Conservation (phyloP, 2,329 filamentous ascomycete genomes). For the Botrytis porri region DNA sequence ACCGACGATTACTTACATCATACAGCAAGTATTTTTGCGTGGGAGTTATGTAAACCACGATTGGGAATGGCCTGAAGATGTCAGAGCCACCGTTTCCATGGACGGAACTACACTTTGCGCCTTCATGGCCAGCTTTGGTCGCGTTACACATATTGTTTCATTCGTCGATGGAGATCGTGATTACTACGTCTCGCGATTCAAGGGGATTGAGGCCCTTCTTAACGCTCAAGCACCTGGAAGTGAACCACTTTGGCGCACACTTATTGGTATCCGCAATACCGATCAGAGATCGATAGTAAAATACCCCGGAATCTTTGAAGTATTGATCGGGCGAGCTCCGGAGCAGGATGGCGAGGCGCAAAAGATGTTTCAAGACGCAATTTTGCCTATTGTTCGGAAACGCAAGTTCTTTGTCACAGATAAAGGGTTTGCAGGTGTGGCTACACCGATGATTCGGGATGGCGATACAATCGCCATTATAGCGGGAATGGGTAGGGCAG, state of each 20-base stretch:
- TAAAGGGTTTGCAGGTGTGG: neutral
- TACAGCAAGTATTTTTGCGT: conserved; percentile 13
- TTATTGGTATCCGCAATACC: conserved; percentile 12
- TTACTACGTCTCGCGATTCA: neutral
- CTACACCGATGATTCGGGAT: conserved; percentile 3
- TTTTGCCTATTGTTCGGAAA: neutral
- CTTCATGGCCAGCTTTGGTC: neutral
- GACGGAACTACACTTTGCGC: neutral
- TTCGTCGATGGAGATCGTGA: conserved; percentile 2
- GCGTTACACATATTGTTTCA: conserved; percentile 2
- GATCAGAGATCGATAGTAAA: neutral
- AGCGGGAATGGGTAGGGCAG: neutral
- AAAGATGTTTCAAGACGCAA: conserved; percentile 8
- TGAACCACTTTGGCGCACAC: conserved; percentile 1
- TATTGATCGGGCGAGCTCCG: neutral
- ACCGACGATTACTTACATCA: conserved; percentile 17
- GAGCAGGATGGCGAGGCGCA: conserved; percentile 1
- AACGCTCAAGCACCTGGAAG: neutral
- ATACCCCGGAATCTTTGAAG: neutral
- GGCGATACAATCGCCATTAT: neutral
- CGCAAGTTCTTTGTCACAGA: conserved; percentile 6
- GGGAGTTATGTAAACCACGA: neutral
- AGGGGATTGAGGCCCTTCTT: conserved; percentile 1
- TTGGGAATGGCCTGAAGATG: conserved; percentile 2
- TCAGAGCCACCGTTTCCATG: neutral